phyloP scores from a whole-genome alignment of 2,329 filamentous ascomycete genomes.

The Fusarium caatingaense region DNA sequence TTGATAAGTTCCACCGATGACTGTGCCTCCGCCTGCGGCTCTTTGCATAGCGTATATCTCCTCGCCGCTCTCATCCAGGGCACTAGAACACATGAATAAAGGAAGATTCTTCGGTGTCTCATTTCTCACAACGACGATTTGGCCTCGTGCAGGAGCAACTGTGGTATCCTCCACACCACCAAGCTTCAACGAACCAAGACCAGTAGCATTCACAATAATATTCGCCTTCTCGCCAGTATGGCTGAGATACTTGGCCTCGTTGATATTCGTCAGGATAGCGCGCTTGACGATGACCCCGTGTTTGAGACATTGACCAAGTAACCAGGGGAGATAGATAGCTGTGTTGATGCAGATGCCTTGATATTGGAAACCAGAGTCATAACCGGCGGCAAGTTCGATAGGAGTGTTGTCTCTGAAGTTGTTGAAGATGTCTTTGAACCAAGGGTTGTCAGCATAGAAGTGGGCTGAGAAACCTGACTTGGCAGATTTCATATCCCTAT shows the following conservation, averaged over 20 bases:
- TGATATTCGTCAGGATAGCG: constrained; percentile 72
- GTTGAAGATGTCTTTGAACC: constrained; percentile 78
- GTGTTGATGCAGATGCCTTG: constrained; percentile 93
- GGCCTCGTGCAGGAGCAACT: constrained; percentile 82
- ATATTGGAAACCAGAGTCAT: constrained; percentile 79
- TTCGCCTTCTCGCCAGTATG: constrained; percentile 69
- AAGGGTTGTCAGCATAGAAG: constrained; percentile 68
- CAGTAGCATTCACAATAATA: constrained; percentile 86
- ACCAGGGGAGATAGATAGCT: constrained; percentile 86
- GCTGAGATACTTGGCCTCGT: constrained; percentile 67
- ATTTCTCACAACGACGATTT: constrained; percentile 86
- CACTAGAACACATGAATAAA: constrained; percentile 78
- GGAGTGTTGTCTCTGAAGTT: constrained; percentile 73
- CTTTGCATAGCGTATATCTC: constrained; percentile 85
- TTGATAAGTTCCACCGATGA: constrained; percentile 86
- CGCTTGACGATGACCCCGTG: constrained; percentile 78
- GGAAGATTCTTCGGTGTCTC: constrained; percentile 64
- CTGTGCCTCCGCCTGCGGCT: constrained; percentile 79
- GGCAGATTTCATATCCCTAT: constrained; percentile 69
- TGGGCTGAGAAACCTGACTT: constrained; percentile 15
- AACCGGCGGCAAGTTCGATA: constrained; percentile 69
- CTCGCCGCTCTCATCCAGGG: constrained; percentile 79
- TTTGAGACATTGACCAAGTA: constrained; percentile 81
- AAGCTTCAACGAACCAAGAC: constrained; percentile 77
- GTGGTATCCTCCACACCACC: constrained; percentile 82